A percentile compares a stretch with the other conserved stretches of the same genome.
phyloP scores from a whole-genome alignment of 306 rosid species.

The Dicorynia guianensis region DNA sequence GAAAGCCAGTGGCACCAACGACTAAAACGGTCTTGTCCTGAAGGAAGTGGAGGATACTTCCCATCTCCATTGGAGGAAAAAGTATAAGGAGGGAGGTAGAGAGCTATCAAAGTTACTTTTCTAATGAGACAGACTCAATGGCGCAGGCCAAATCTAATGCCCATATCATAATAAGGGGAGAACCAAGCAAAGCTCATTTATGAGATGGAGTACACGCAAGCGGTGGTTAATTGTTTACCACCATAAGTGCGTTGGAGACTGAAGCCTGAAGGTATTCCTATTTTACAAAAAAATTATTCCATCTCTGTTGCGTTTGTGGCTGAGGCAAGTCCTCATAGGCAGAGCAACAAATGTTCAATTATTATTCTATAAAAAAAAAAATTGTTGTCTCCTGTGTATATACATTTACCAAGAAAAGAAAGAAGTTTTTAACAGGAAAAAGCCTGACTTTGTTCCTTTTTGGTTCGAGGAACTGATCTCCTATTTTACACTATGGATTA shows the following conservation, averaged over 20 bases:
- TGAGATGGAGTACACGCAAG: constrained; percentile 49
- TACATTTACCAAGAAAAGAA: too few relatives aligned
- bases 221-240: constrained; percentile 20
- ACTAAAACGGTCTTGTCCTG: constrained; percentile 66
- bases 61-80: constrained; percentile 70
- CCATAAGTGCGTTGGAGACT: neutral
- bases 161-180: constrained; percentile 40
- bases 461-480: too few relatives aligned
- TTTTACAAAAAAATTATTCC: neutral
- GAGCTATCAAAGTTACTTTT: constrained; percentile 14
- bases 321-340: neutral
- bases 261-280: neutral
- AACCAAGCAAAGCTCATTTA: constrained; percentile 35
- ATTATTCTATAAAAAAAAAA: neutral
- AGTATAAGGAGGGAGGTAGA: neutral
- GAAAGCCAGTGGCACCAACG: constrained; percentile 86
- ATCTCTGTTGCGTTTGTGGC: neutral
- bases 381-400: too few relatives aligned
- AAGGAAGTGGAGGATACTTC: constrained; percentile 65
- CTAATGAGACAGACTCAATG: constrained; percentile 20
- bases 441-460: neutral
- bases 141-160: neutral
- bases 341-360: neutral
- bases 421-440: neutral
- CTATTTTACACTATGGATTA: too few relatives aligned